phyloP scores from a whole-genome alignment of 371 early-diverging fungal genomes.

The Apophysomyces trapeziformis region DNA sequence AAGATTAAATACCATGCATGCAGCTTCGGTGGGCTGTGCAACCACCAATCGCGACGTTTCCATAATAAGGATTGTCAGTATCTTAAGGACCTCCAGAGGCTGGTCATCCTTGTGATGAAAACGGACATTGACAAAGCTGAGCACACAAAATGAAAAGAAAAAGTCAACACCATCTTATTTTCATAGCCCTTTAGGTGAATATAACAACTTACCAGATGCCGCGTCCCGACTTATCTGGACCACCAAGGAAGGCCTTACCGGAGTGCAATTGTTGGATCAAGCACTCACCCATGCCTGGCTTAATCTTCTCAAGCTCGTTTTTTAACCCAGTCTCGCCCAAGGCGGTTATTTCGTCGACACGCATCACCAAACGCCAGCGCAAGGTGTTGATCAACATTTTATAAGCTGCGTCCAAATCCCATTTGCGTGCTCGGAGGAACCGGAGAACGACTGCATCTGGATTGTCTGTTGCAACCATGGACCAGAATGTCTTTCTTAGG shows the following conservation, averaged over 20 bases:
- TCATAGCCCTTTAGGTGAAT: background rate
- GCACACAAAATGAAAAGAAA: conserved; percentile 7
- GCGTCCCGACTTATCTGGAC: conserved; percentile 58
- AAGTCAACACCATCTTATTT: background rate
- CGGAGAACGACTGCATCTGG: conserved; percentile 72
- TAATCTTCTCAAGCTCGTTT: conserved; percentile 44
- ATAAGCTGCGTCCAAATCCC: conserved; percentile 69
- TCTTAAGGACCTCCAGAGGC: conserved; percentile 55
- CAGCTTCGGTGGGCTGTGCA: conserved; percentile 75
- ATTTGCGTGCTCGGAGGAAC: conserved; percentile 81
- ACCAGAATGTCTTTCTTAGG: conserved; percentile 55
- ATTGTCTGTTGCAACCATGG: conserved; percentile 62
- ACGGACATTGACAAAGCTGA: conserved; percentile 63
- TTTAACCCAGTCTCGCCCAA: conserved; percentile 58
- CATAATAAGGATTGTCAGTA: conserved; percentile 77
- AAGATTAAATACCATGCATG: conserved; percentile 85
- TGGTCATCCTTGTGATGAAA: conserved; percentile 61
- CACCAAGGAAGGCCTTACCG: conserved; percentile 64
- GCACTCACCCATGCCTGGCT: conserved; percentile 47
- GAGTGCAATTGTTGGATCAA: conserved; percentile 54
- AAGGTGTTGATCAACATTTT: conserved; percentile 66
- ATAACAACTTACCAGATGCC: conserved; percentile 61
- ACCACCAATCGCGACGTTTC: conserved; percentile 81
- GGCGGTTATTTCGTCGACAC: conserved; percentile 58
- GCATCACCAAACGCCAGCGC: conserved; percentile 67